A percentile compares a stretch with the other conserved stretches of the same genome.
phyloP scores from a whole-genome alignment of 1,284 basidiomycete species.

The Melanopsichium pennsylvanicum region DNA sequence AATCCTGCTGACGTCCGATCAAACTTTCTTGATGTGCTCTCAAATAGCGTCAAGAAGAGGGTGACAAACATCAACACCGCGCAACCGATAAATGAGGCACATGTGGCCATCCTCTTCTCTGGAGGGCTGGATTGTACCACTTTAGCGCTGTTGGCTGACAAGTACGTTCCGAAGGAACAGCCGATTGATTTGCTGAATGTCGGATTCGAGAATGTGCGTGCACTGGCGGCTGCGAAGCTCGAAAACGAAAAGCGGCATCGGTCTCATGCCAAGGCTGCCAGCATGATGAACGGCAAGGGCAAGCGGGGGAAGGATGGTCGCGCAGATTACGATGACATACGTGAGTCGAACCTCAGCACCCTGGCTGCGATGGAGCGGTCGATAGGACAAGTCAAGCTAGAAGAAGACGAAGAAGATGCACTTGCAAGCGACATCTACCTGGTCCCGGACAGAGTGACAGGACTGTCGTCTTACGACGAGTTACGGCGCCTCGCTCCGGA shows the following conservation, averaged over 20 bases:
- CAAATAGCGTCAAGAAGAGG: slow-evolving; percentile 66
- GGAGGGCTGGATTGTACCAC: slow-evolving; percentile 94
- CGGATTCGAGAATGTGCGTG: slow-evolving; percentile 88
- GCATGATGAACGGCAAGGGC: slow-evolving; percentile 1
- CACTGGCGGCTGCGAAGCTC: slow-evolving; percentile 67
- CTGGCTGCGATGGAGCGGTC: no score
- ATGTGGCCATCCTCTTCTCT: slow-evolving; percentile 88
- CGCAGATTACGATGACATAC: no score
- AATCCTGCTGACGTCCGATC: slow-evolving; percentile 1
- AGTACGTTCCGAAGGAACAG: slow-evolving; percentile 68
- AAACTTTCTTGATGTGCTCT: slow-evolving; percentile 66
- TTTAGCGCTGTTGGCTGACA: slow-evolving; percentile 79
- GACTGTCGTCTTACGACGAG: slow-evolving; percentile 79
- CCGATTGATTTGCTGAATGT: slow-evolving; percentile 95
- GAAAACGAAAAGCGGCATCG: slow-evolving; percentile 45
- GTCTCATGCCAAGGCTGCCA: neutral
- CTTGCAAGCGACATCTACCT: slow-evolving; percentile 68
- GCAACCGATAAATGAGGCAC: slow-evolving; percentile 48
- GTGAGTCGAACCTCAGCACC: no score
- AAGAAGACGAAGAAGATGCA: slow-evolving; percentile 1
- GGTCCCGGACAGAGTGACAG: slow-evolving; percentile 88
- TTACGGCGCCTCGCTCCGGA: slow-evolving; percentile 76
- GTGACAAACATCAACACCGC: slow-evolving; percentile 67
- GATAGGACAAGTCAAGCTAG: neutral
- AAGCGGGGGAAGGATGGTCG: no score